Evolutionary conservation across 495 filamentous ascomycete genomes (phyloP), one percentile per base, ranked within the genome.

Genomic region (Aspergillus kassunensis): DNA sequence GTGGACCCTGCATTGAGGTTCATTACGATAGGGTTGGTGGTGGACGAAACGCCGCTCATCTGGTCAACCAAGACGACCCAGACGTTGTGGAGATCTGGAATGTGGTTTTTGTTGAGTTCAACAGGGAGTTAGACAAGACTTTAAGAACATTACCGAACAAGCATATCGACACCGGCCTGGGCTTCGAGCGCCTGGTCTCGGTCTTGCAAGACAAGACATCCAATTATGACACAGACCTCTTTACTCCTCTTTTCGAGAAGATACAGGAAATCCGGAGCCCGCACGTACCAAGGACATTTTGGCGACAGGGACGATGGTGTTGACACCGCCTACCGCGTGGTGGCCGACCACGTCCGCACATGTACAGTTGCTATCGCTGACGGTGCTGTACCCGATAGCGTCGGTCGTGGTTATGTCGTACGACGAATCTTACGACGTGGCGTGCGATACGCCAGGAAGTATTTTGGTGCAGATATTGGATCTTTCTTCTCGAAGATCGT

Each of bases 61-160:
- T 98, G 15, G 93, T 98, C 58, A 98, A 97, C 69, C 74, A 86
- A 69, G 93, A 98, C 65, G 93, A 98, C 63, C 93, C 93, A 1
- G 84, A 96, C 61, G 93, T 98, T 21, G 80, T 98, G 10, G 93
- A 98, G 72, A 88, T 98, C 44, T 98, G 95, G 93, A 98, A 98
- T 71, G 96, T 96, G 69, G 93, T 98, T 40, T 98, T 97, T 76
- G 97, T 98, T 58, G 92, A 98, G 64, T 97, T 88, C 72, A 95
- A 98, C 63, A 84, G 93, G 51, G 93, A 97, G 66, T 74, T 84
- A 39, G 95, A 98, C 64, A 80, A 79, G 54, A 93, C 89, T 5
- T 71, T 98, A 51, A 85, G 84, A 60, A 69, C 89, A 1, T 73
- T 98, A 12, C 93, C 93, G 1, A 95, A 88, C 51, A 92, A 96